phyloP scores from a whole-genome alignment of 2,329 filamentous ascomycete genomes.

The Arachnomyces sp. region DNA sequence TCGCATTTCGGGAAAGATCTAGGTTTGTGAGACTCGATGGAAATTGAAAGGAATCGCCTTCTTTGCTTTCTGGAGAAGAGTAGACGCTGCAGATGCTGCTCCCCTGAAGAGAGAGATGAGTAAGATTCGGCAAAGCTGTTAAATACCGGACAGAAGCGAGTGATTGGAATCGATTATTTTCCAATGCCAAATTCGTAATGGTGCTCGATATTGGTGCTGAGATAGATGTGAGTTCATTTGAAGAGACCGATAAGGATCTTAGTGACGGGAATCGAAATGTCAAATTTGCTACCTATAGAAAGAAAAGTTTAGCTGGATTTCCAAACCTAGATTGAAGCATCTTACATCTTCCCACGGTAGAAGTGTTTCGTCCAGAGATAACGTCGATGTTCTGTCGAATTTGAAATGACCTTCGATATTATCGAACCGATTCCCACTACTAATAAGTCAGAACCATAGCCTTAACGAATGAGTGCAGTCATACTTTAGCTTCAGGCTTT shows the following conservation, averaged over 20 bases:
- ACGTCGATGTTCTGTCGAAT: conserved; percentile 49
- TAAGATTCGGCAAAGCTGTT: conserved; percentile 45
- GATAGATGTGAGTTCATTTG: conserved; percentile 28
- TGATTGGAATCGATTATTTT: conserved; percentile 39
- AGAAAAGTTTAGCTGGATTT: background rate
- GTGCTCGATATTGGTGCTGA: conserved; percentile 22
- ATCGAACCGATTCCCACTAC: conserved; percentile 63
- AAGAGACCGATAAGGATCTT: conserved; percentile 26
- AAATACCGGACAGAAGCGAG: conserved; percentile 39
- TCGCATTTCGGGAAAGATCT: conserved; percentile 65
- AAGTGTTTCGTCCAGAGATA: conserved; percentile 61
- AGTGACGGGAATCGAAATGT: conserved; percentile 29
- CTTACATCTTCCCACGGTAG: conserved; percentile 60
- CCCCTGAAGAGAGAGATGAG: conserved; percentile 58
- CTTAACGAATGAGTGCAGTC: conserved; percentile 20
- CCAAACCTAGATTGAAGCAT: background rate
- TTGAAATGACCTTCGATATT: conserved; percentile 32
- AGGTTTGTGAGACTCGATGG: conserved; percentile 53
- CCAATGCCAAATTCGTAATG: conserved; percentile 42
- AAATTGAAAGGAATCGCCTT: conserved; percentile 43
- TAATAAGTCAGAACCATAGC: conserved; percentile 11
- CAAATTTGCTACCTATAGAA: conserved; percentile 26
- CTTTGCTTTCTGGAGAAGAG: conserved; percentile 3
- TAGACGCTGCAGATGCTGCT: conserved; percentile 56
- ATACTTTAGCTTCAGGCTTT: conserved; percentile 64